Base-by-base conservation (phyloP, 2,329 filamentous ascomycete species). In the Alternaria consortialis region DNA sequence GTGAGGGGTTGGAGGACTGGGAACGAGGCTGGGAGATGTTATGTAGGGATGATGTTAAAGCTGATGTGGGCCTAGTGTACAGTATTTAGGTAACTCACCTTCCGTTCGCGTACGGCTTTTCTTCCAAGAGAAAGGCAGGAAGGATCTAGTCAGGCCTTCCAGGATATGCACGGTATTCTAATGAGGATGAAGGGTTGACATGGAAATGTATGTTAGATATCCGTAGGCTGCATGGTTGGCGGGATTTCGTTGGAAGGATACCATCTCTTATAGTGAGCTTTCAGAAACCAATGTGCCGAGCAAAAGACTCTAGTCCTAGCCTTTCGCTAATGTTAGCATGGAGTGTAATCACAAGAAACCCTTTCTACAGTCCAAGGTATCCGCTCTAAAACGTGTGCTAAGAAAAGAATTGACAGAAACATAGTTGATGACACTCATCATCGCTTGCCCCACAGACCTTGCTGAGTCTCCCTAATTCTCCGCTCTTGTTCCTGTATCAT, bases 401-500 rank as follows among this genome's bases (percentile, higher is more conserved):
- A 52, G 50, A 59, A 52, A 29, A 11, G n/a, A 46, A 46, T 8
- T 7, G 8, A 25, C n/a, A 17, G 32, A 25, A 20, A 36, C n/a
- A 15, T 44, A 2, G 11, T 36, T 17, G 27, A 17, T 15, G 15
- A 27, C 20, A 17, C 31, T 12, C 40, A 42, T 63, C 53, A 76
- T 60, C 74, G 66, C 67, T 75, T 76, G 31, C 70, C 69, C 87
- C 87, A 89, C 66, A 89, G 70, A 2, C 86, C 87, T 64, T 83
- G 81, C 60, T 85, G 84, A 58, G 84, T 86, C 71, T 88, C 85
- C 69, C 86, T 82, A 42, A 89, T 86, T 70, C 82, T 82, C 42
- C 85, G 80, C 74, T 88, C 84, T 77, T 89, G 87, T 66, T 85
- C 84, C 42, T 80, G 77, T 57, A 89, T 89, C 81, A 88, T 87